A percentile compares a stretch with the other conserved stretches of the same genome.
Evolutionary conservation across 257 asterid genomes (phyloP).

Genomic region (Leonotis leonurus): DNA sequence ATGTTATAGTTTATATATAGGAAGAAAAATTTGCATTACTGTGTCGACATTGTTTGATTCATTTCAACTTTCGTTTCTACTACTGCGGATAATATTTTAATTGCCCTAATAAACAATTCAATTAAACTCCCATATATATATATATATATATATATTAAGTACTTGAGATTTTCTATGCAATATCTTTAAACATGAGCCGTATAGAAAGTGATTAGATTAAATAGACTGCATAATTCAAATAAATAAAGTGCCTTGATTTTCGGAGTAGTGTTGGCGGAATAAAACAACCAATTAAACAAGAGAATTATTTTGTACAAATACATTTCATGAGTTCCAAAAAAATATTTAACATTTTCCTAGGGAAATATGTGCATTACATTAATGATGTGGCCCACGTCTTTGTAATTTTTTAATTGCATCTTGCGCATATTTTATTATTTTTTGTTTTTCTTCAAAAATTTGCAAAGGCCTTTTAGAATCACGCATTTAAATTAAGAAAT

Average conservation of each 20-base stretch:
- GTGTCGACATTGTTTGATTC: too few species aligned
- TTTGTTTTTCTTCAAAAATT: not conserved
- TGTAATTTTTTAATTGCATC: not conserved
- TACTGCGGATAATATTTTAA: too few species aligned
- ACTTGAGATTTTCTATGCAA: not conserved
- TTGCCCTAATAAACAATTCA: too few species aligned
- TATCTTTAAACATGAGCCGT: not conserved
- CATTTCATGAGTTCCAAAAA: not conserved
- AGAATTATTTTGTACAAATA: not conserved
- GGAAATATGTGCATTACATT: too few species aligned
- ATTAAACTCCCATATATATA: too few species aligned
- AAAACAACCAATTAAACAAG: not conserved
- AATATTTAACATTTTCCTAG: not conserved
- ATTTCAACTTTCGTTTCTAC: too few species aligned
- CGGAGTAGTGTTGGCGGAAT: not conserved
- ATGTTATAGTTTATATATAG: too few species aligned
- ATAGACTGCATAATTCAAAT: not conserved
- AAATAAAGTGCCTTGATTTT: not conserved
- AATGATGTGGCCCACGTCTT: not conserved
- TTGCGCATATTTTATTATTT: not conserved
- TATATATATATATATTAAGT: too few species aligned
- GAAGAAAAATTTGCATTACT: too few species aligned
- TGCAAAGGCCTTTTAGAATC: constrained; percentile 1
- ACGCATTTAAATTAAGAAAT: not conserved
- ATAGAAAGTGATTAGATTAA: too few species aligned